These are phyloP conservation scores for Apiotrichum domesticum DNA, from an alignment of 1,284 basidiomycete genomes.

Conservation along the genomic window DNA sequence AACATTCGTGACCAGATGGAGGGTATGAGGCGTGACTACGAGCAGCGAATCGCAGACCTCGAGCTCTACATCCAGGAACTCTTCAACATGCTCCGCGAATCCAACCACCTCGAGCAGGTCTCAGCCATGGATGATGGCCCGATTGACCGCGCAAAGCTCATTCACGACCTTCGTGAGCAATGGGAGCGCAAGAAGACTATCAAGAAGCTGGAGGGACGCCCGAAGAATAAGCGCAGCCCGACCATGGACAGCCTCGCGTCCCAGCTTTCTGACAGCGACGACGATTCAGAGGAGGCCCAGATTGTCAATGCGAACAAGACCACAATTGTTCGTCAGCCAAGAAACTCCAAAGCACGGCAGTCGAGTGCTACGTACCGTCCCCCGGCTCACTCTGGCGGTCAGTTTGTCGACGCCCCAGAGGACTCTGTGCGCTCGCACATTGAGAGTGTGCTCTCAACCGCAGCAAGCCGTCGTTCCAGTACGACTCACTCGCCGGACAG, in stretches of 20 bases:
- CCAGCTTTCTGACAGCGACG: conserved; percentile 30
- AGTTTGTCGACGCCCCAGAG: conserved; percentile 87
- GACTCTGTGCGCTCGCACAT: conserved; percentile 77
- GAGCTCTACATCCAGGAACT: conserved; percentile 90
- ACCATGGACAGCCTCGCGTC: conserved; percentile 39
- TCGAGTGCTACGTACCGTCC: neutral
- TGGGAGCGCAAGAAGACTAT: conserved; percentile 81
- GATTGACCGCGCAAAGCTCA: conserved; percentile 74
- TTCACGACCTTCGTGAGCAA: conserved; percentile 65
- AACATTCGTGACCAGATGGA: conserved; percentile 71
- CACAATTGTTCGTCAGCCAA: neutral
- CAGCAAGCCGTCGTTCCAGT: neutral
- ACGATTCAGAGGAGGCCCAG: conserved; percentile 42
- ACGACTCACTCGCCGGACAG: neutral
- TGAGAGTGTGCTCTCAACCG: conserved; percentile 66
- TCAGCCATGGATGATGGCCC: conserved; percentile 52
- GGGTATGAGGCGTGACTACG: conserved; percentile 72
- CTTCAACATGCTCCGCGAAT: conserved; percentile 84
- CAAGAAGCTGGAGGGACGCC: conserved; percentile 66
- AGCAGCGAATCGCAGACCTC: conserved; percentile 78
- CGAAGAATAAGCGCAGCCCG: conserved; percentile 6
- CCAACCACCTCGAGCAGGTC: conserved; percentile 67
- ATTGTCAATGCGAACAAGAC: conserved; percentile 44
- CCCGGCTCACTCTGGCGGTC: conserved; percentile 54
- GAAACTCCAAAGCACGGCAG: neutral